These are phyloP conservation scores for Saccharomycopsis javanensis DNA, from an alignment of 805 yeast genomes.

Conservation along the genomic window DNA sequence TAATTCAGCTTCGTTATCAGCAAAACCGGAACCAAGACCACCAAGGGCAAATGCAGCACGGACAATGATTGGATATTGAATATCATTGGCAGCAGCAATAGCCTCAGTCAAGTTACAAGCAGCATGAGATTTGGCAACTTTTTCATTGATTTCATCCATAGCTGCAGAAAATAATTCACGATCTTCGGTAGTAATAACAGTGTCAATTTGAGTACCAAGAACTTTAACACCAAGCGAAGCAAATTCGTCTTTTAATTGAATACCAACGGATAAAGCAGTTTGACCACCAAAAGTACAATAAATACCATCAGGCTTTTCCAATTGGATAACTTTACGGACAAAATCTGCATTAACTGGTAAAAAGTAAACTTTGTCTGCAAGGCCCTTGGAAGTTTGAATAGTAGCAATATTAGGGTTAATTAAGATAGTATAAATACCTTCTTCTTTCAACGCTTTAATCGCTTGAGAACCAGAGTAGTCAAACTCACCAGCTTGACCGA, in stretches of 20 bases:
- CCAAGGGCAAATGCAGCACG: conserved; percentile 98
- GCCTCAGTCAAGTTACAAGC: conserved; percentile 79
- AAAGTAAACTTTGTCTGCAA: conserved; percentile 96
- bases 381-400: conserved; percentile 93
- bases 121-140: conserved; percentile 89
- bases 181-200: conserved; percentile 95
- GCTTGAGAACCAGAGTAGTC: conserved; percentile 99
- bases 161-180: conserved; percentile 92
- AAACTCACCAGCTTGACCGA: conserved; percentile 99
- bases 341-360: conserved; percentile 96
- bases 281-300: conserved; percentile 98
- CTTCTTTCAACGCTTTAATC: conserved; percentile 95
- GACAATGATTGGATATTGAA: conserved; percentile 91
- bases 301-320: conserved; percentile 95
- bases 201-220: conserved; percentile 92
- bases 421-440: conserved; percentile 90
- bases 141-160: conserved; percentile 90
- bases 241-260: conserved; percentile 89
- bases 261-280: conserved; percentile 95
- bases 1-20: conserved; percentile 76
- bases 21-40: conserved; percentile 97
- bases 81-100: conserved; percentile 67
- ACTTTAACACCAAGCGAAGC: conserved; percentile 87
- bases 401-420: conserved; percentile 98
- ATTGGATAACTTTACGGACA: conserved; percentile 87